Conservation (phyloP, 768 basidiomycete species). For the Neoboletus subvelutipes region DNA sequence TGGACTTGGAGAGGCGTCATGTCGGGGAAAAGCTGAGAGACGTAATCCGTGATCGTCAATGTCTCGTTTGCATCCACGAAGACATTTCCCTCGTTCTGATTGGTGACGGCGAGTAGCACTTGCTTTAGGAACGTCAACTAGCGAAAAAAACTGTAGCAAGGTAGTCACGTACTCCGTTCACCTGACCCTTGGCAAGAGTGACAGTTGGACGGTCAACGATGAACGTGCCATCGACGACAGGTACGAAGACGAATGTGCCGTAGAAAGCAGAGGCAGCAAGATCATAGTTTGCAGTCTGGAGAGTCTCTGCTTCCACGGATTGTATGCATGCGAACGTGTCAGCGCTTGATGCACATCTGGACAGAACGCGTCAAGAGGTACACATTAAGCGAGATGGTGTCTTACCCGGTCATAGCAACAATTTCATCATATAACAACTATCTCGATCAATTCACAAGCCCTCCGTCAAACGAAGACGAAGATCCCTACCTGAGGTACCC, state of each 20-base stretch:
- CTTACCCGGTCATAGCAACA: conserved; percentile 9
- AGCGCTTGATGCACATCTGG: conserved; percentile 34
- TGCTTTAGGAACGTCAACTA: conserved; percentile 19
- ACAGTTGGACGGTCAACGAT: conserved; percentile 43
- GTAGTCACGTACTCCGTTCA: conserved; percentile 42
- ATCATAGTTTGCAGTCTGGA: conserved; percentile 36
- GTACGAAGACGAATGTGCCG: conserved; percentile 40
- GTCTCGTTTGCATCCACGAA: conserved; percentile 30
- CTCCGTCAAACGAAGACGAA: too few relatives aligned
- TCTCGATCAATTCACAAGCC: not conserved
- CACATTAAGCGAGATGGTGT: not conserved
- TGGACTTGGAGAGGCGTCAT: conserved; percentile 29
- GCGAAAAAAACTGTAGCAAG: not conserved
- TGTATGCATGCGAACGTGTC: conserved; percentile 45
- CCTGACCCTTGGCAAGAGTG: conserved; percentile 35
- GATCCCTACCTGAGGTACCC: too few relatives aligned
- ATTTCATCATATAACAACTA: too few relatives aligned
- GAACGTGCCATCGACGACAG: conserved; percentile 49
- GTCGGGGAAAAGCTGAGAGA: conserved; percentile 42
- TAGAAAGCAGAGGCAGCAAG: conserved; percentile 36
- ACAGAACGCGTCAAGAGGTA: conserved; percentile 3
- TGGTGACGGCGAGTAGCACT: conserved; percentile 25
- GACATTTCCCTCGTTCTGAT: conserved; percentile 32
- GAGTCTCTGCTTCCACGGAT: conserved; percentile 25
- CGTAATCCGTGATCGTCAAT: conserved; percentile 15